Conservation (phyloP, 345 rosid species). For the Aquilaria sinensis region DNA sequence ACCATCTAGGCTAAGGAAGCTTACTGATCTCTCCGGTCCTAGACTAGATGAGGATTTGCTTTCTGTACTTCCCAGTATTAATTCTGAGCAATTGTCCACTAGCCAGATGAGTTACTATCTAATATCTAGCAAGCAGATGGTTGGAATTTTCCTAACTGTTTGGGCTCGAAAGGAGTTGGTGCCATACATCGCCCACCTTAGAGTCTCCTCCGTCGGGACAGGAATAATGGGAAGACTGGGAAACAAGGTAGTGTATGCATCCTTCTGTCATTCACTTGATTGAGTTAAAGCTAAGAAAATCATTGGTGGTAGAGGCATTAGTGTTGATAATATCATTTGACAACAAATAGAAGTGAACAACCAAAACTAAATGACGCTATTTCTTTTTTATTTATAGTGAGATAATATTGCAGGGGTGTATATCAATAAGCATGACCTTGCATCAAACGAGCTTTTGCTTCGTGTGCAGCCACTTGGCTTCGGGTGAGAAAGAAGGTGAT, state of each 20-base stretch:
- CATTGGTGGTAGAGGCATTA: not conserved
- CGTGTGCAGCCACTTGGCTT: constrained; percentile 91
- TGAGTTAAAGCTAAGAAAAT: not conserved
- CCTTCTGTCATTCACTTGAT: not conserved
- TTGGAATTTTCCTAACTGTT: constrained; percentile 80
- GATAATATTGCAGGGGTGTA: constrained; percentile 61
- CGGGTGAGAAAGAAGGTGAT: constrained; percentile 97
- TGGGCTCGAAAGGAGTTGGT: constrained; percentile 84
- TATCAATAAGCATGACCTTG: constrained; percentile 88
- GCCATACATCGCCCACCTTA: constrained; percentile 83
- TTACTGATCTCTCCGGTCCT: constrained; percentile 27
- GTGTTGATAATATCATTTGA: not conserved
- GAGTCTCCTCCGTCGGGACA: constrained; percentile 74
- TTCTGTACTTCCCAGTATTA: constrained; percentile 20
- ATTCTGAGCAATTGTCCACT: constrained; percentile 19
- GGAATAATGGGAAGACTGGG: constrained; percentile 95
- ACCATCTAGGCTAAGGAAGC: constrained; percentile 30
- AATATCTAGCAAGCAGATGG: constrained; percentile 91
- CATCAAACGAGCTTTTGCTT: constrained; percentile 92
- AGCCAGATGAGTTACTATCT: constrained; percentile 46
- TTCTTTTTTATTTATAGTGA: not conserved
- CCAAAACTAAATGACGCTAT: not conserved
- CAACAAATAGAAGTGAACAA: not conserved
- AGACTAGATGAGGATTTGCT: constrained; percentile 31
- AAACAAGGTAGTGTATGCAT: constrained; percentile 51